These are phyloP conservation scores for Suillus placidus DNA, from an alignment of 768 basidiomycete species.

Conservation along the genomic window DNA sequence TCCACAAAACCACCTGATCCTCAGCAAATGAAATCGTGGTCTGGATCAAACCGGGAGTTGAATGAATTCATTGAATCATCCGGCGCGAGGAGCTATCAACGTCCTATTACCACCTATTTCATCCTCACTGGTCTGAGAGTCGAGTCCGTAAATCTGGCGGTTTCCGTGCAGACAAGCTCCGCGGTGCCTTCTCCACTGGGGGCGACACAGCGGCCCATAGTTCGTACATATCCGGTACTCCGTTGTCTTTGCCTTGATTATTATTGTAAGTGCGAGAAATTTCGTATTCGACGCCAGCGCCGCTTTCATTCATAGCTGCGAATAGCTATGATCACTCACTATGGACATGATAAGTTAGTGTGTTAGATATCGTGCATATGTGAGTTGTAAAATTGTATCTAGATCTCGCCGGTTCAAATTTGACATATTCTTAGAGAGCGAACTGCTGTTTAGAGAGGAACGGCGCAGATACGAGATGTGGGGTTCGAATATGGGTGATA, in stretches of 20 bases:
- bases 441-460: background rate
- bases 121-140: background rate
- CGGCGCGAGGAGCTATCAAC: background rate
- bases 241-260: too few relatives aligned
- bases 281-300: background rate
- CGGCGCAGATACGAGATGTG: background rate
- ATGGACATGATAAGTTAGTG: background rate
- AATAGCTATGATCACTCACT: background rate
- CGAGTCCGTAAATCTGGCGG: background rate
- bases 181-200: background rate
- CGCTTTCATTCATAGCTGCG: background rate
- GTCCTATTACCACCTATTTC: background rate
- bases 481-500: background rate
- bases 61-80: background rate
- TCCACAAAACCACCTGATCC: slow-evolving; percentile 1
- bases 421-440: background rate
- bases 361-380: background rate
- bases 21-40: slow-evolving; percentile 1
- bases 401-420: background rate
- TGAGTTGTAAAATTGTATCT: background rate
- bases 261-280: background rate
- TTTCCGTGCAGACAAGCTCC: background rate
- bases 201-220: background rate
- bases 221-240: background rate
- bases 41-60: background rate